Base-by-base conservation (phyloP, 2,329 filamentous ascomycete genomes). In the Xylaria sp. region DNA sequence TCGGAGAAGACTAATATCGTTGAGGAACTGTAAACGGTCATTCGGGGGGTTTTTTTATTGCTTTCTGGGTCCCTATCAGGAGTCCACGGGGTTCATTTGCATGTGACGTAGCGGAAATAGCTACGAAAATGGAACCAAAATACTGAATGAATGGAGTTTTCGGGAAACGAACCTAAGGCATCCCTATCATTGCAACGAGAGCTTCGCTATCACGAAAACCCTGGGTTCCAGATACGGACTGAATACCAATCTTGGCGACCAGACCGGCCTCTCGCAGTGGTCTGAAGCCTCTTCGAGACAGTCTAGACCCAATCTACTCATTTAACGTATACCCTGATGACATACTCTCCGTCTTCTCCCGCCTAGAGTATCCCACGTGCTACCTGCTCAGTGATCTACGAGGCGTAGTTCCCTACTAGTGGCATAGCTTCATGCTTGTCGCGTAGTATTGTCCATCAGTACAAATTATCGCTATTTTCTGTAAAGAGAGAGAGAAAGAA, bases 1-100 rank as follows among this genome's bases (percentile, higher is more conserved):
- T 98, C 94, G 82, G 96, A 99, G 92, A 92, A 93, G 88, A 92
- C 92, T 85, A 97, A 98, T 91, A 91, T 99, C 80, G 87, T 89
- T 77, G 92, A 93, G 81, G 90, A 90, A 75, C 83, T 88, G 78
- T 83, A 82, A 82, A 78, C 73, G 78, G 74, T 76, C 79, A 79
- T 80, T 70, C 50, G 79, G 76, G 81, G 76, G 82, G 82, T 85
- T 84, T 84, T 82, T 84, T 85, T 85, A 81, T 83, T 85, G 81
- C 83, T 87, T 88, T 87, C 83, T 85, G 85, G 85, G 85, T 86
- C 85, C 85, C 83, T 82, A 75, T 74, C 79, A 83, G 85, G 85
- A 87, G 85, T 87, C 85, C 84, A 84, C 83, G 86, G 85, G 85
- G 85, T 85, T 86, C 83, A 85, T 86, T 79, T 86, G 85, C 86